Evolutionary conservation across 257 asterid species (phyloP).

Genomic region (Scutellaria barbata): DNA sequence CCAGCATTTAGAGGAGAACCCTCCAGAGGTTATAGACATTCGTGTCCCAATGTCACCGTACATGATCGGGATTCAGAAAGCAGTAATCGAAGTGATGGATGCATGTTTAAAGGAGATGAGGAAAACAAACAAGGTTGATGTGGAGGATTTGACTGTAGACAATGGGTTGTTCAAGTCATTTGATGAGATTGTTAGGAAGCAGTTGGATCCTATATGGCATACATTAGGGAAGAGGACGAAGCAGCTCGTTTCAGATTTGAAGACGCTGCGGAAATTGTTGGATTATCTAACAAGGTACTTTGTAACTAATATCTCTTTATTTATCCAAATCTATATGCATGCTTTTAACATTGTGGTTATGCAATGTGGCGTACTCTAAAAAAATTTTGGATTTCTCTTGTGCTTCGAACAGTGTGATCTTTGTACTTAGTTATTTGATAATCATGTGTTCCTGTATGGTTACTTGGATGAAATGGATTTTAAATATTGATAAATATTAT

Average conservation of each 20-base stretch:
- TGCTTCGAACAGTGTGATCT: constrained; percentile 11
- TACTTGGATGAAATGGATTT: constrained; percentile 14
- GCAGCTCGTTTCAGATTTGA: constrained; percentile 96
- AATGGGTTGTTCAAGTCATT: constrained; percentile 95
- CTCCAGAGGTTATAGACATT: constrained; percentile 90
- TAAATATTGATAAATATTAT: constrained; percentile 24
- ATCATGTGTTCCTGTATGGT: neutral
- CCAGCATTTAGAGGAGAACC: constrained; percentile 88
- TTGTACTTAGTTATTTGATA: neutral
- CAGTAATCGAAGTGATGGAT: constrained; percentile 94
- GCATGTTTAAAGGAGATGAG: constrained; percentile 97
- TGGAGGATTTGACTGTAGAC: constrained; percentile 96
- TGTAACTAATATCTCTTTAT: constrained; percentile 10
- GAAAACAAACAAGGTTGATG: constrained; percentile 95
- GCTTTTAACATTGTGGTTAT: constrained; percentile 13
- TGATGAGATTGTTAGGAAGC: constrained; percentile 92
- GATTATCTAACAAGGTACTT: constrained; percentile 91
- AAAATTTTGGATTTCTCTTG: constrained; percentile 8
- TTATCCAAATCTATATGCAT: neutral
- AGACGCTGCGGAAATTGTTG: constrained; percentile 88
- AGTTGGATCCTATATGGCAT: constrained; percentile 99
- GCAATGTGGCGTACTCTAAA: constrained; percentile 4
- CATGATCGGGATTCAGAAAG: constrained; percentile 90
- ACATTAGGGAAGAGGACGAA: constrained; percentile 91
- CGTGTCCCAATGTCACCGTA: constrained; percentile 87